Base-by-base conservation (phyloP, 1,284 basidiomycete genomes). In the Neolentinus lepideus region DNA sequence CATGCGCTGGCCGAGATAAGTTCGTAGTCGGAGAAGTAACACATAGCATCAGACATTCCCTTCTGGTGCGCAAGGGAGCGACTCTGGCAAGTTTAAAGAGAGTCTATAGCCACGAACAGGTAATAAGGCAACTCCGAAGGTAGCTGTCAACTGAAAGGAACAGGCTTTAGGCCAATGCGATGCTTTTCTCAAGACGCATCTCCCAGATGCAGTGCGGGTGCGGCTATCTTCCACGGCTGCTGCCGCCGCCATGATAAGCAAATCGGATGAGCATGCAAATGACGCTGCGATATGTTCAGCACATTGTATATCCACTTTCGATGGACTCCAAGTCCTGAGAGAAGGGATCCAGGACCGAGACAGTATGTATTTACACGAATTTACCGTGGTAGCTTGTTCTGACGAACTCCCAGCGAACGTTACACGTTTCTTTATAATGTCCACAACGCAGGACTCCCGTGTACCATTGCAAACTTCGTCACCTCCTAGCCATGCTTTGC, bases 81-180 rank as follows among this genome's bases (percentile, higher is more conserved):
- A 70, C 74, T 58, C 59, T 81, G 19, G 66, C 73, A 52, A 70
- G 83, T 53, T 75, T 89, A 19, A 71, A 74, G 55, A 71, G 69
- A 54, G 74, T 90, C 11, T 63, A 88, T 60, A 90, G 88, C 67
- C 88, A 90, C 60, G 88, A 90, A 64, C 88, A 90, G 73, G 88
- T 86, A 54, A 54, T 71, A 64, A n/a, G 2, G 19, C 8, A 26
- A 27, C 22, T 2, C 12, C 31, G 24, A 21, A 19, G 12, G 25
- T 19, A 25, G 3, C 29, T 33, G 19, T 51, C 19, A 33, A 26
- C 24, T 11, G 9, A 11, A 8, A n/a, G 25, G 33, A 53, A 8
- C 51, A 91, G 88, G 88, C 88, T 14, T 67, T 91, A 22, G 88
- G 88, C n/a, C 88, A 91, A 67, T 91, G 88, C 66, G 74, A 71